A percentile compares a stretch with the other conserved stretches of the same genome.
These are phyloP conservation scores for Cladosporium sp. DNA, from an alignment of 2,329 filamentous ascomycete genomes.

Conservation along the genomic window DNA sequence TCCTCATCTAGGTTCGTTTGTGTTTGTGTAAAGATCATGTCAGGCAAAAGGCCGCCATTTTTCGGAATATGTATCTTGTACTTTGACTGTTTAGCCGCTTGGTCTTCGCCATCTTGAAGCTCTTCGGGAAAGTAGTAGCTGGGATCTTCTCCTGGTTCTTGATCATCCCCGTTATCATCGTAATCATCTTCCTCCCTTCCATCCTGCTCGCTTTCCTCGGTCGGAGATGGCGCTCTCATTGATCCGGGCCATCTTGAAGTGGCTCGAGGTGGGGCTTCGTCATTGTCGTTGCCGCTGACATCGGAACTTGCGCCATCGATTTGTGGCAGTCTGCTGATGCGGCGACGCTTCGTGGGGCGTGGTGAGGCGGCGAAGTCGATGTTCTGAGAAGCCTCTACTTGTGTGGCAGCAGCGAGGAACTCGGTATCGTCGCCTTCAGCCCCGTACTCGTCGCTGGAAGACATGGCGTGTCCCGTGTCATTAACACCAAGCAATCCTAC, in stretches of 20 bases:
- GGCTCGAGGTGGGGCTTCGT: constrained; percentile 17
- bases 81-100: constrained; percentile 32
- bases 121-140: constrained; percentile 27
- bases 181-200: constrained; percentile 9
- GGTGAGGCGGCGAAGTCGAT: constrained; percentile 29
- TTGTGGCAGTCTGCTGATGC: constrained; percentile 19
- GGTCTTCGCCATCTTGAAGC: constrained; percentile 15
- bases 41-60: constrained; percentile 36
- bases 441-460: constrained; percentile 31
- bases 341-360: constrained; percentile 30
- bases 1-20: constrained; percentile 36
- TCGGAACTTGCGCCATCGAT: constrained; percentile 24
- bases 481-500: neutral
- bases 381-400: constrained; percentile 27
- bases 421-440: constrained; percentile 30
- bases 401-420: constrained; percentile 29
- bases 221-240: neutral
- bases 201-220: constrained; percentile 11
- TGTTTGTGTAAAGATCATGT: constrained; percentile 42
- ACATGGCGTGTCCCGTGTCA: constrained; percentile 18
- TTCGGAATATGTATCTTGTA: constrained; percentile 43
- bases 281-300: constrained; percentile 11
- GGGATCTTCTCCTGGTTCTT: constrained; percentile 17
- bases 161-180: constrained; percentile 2
- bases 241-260: neutral